Evolutionary conservation across 2,329 filamentous ascomycete species (phyloP).

Genomic region (Byssochlamys sp.): DNA sequence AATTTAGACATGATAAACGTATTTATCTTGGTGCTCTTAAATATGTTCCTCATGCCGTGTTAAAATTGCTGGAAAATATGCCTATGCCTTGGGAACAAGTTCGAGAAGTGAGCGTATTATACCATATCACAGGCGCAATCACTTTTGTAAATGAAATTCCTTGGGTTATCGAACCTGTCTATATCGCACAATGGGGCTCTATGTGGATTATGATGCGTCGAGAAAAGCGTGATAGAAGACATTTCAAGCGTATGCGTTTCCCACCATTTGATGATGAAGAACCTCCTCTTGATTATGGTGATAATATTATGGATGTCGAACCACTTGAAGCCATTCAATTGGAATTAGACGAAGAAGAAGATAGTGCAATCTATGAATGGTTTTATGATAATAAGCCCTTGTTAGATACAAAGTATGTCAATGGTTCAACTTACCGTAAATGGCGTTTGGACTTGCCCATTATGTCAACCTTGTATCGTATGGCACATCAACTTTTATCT

Average conservation of each 20-base stretch:
- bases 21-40: conserved; percentile 95
- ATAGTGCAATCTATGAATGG: conserved; percentile 86
- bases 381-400: conserved; percentile 92
- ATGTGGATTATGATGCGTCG: conserved; percentile 99
- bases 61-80: conserved; percentile 98
- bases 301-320: conserved; percentile 97
- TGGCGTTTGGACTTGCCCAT: conserved; percentile 91
- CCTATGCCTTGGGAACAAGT: conserved; percentile 98
- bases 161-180: conserved; percentile 92
- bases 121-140: conserved; percentile 94
- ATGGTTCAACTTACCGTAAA: conserved; percentile 88
- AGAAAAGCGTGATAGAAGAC: conserved; percentile 87
- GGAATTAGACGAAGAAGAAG: conserved; percentile 90
- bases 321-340: conserved; percentile 96
- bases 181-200: conserved; percentile 96
- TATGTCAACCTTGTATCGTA: conserved; percentile 88
- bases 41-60: conserved; percentile 96
- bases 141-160: conserved; percentile 95
- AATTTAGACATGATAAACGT: conserved; percentile 96
- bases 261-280: conserved; percentile 98
- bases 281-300: conserved; percentile 90
- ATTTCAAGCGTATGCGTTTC: conserved; percentile 98
- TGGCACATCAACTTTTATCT: conserved; percentile 81
- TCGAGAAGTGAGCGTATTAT: conserved; percentile 91
- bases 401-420: conserved; percentile 83